A percentile compares a stretch with the other conserved stretches of the same genome.
Conservation (phyloP, 306 rosid genomes). For the Prosopis cineraria region DNA sequence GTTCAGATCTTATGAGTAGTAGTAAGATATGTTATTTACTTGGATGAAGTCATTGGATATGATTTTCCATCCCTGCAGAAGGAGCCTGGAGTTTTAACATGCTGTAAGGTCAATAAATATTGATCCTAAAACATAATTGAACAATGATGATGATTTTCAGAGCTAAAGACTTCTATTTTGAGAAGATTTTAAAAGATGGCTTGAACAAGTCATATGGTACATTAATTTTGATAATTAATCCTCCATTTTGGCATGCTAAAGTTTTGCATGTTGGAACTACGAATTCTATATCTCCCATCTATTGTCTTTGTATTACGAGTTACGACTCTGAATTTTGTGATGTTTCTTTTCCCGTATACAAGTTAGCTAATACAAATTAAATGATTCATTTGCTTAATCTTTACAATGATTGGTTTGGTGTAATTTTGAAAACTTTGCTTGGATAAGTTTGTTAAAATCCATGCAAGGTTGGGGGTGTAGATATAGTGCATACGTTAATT, state of each 20-base stretch:
- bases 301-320: neutral
- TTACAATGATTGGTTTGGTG: neutral
- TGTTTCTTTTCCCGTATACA: constrained; percentile 1
- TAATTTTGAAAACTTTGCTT: neutral
- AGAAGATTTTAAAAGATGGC: neutral
- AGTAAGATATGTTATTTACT: constrained; percentile 29
- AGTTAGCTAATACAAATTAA: constrained; percentile 7
- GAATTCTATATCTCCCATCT: constrained; percentile 16
- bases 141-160: neutral
- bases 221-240: constrained; percentile 6
- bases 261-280: constrained; percentile 15
- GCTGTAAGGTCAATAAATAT: constrained; percentile 65
- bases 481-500: constrained; percentile 13
- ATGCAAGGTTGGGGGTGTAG: neutral
- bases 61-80: neutral
- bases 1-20: constrained; percentile 14
- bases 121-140: constrained; percentile 5
- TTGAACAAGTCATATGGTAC: constrained; percentile 3
- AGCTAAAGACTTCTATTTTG: neutral
- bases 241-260: constrained; percentile 26
- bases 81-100: neutral
- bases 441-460: neutral
- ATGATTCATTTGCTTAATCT: constrained; percentile 17
- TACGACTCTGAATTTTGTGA: constrained; percentile 7
- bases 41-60: neutral